Percentiles rank a stretch among this genome's conserved stretches.
Evolutionary conservation across 2,329 filamentous ascomycete species (phyloP).

Genomic region (Colletotrichum nymphaeae): DNA sequence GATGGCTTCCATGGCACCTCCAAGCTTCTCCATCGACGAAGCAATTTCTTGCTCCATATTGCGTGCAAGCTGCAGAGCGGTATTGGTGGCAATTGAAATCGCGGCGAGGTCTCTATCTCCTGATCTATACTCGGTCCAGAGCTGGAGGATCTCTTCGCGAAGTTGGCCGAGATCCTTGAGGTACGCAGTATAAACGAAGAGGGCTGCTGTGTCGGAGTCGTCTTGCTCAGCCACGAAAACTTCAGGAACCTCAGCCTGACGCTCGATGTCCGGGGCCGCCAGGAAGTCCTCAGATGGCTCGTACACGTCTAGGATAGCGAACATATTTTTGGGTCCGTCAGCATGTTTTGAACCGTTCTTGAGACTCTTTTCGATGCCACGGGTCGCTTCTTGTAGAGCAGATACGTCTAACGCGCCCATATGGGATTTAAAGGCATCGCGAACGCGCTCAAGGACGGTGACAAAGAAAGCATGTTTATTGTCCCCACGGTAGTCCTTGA

Average conservation of each 20-base stretch:
- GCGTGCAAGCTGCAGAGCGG: slow-evolving; percentile 47
- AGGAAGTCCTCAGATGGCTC: slow-evolving; percentile 52
- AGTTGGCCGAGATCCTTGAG: slow-evolving; percentile 46
- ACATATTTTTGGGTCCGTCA: slow-evolving; percentile 42
- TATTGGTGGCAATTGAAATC: slow-evolving; percentile 51
- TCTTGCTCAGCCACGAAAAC: slow-evolving; percentile 44
- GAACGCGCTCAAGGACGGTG: slow-evolving; percentile 47
- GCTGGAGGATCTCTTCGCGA: slow-evolving; percentile 40
- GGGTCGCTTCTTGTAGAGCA: background rate
- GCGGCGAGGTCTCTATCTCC: slow-evolving; percentile 44
- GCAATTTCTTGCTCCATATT: slow-evolving; percentile 45
- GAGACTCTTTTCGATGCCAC: slow-evolving; percentile 3
- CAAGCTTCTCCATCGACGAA: slow-evolving; percentile 33
- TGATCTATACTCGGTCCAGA: slow-evolving; percentile 45
- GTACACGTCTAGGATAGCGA: slow-evolving; percentile 48
- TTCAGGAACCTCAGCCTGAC: slow-evolving; percentile 15
- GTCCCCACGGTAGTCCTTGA: slow-evolving; percentile 39
- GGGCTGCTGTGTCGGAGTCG: slow-evolving; percentile 38
- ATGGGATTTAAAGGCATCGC: slow-evolving; percentile 42
- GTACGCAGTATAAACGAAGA: slow-evolving; percentile 42
- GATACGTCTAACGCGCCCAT: slow-evolving; percentile 16
- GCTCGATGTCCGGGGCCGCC: slow-evolving; percentile 41
- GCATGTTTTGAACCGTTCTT: slow-evolving; percentile 22
- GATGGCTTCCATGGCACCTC: background rate
- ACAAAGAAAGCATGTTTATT: slow-evolving; percentile 48